Conservation (phyloP, 2,329 filamentous ascomycete genomes). For the Clonostachys solani region DNA sequence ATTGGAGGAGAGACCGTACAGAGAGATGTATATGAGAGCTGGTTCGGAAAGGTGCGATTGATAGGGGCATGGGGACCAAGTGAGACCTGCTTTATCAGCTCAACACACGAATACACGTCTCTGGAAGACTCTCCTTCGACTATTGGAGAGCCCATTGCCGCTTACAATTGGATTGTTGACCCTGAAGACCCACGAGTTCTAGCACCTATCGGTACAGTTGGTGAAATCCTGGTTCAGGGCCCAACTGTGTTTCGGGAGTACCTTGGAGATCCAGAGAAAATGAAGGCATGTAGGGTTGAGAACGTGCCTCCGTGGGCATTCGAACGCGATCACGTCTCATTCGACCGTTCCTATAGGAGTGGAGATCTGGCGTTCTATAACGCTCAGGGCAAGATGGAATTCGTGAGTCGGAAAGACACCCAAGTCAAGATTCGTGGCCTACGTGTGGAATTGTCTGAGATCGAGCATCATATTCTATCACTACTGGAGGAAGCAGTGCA, state of each 20-base stretch:
- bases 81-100: slow-evolving; percentile 4
- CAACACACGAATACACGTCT: not conserved
- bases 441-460: slow-evolving; percentile 28
- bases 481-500: not conserved
- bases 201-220: slow-evolving; percentile 14
- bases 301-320: not conserved
- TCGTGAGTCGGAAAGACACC: slow-evolving; percentile 30
- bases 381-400: slow-evolving; percentile 28
- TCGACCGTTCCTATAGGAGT: slow-evolving; percentile 3
- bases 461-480: slow-evolving; percentile 5
- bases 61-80: slow-evolving; percentile 10
- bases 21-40: slow-evolving; percentile 6
- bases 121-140: not conserved
- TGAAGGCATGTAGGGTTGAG: slow-evolving; percentile 14
- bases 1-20: slow-evolving; percentile 8
- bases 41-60: slow-evolving; percentile 4
- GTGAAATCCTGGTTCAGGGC: slow-evolving; percentile 28
- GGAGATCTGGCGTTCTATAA: slow-evolving; percentile 3
- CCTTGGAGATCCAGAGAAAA: slow-evolving; percentile 27
- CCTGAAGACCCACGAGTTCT: not conserved
- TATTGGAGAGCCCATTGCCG: not conserved
- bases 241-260: slow-evolving; percentile 44
- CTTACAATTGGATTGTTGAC: not conserved
- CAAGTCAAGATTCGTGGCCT: slow-evolving; percentile 41
- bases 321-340: slow-evolving; percentile 18